Evolutionary conservation across 73 alveolate species (phyloP).

Genomic region (Urostyla sp.): DNA sequence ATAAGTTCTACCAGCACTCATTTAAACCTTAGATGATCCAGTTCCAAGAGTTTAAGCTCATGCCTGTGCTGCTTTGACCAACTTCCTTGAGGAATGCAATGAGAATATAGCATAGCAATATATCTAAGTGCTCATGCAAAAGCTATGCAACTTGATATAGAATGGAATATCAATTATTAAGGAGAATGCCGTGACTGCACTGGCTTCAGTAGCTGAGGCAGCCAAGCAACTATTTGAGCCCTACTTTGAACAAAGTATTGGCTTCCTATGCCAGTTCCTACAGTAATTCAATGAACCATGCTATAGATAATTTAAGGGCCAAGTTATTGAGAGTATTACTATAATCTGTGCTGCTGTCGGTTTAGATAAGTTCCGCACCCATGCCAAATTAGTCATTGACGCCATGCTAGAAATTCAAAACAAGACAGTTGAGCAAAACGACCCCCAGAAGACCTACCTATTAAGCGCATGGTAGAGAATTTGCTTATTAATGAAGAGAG

Average conservation of each 20-base stretch:
- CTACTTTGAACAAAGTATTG: constrained; percentile 71
- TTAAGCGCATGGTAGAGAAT: constrained; percentile 93
- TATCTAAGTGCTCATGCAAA: constrained; percentile 63
- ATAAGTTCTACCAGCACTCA: constrained; percentile 83
- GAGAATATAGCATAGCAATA: constrained; percentile 72
- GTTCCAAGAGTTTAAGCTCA: constrained; percentile 92
- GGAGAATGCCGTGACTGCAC: constrained; percentile 85
- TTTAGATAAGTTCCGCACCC: constrained; percentile 76
- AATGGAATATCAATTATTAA: constrained; percentile 74
- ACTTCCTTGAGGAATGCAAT: constrained; percentile 84
- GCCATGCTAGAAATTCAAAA: constrained; percentile 76
- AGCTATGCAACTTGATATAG: constrained; percentile 14
- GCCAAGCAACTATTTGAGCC: constrained; percentile 77
- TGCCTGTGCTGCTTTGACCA: constrained; percentile 88
- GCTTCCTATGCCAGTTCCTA: constrained; percentile 66
- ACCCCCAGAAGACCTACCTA: constrained; percentile 83
- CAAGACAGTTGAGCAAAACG: constrained; percentile 69
- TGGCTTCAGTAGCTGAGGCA: constrained; percentile 87
- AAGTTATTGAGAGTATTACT: constrained; percentile 84
- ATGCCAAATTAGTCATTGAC: constrained; percentile 64
- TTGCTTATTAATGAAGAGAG: constrained; percentile 73
- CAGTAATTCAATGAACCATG: constrained; percentile 56
- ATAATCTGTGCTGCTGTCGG: constrained; percentile 84
- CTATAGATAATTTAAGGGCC: constrained; percentile 85
- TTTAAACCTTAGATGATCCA: constrained; percentile 72